Base-by-base conservation (phyloP, 2,329 filamentous ascomycete genomes). In the Aspergillus caelatus region DNA sequence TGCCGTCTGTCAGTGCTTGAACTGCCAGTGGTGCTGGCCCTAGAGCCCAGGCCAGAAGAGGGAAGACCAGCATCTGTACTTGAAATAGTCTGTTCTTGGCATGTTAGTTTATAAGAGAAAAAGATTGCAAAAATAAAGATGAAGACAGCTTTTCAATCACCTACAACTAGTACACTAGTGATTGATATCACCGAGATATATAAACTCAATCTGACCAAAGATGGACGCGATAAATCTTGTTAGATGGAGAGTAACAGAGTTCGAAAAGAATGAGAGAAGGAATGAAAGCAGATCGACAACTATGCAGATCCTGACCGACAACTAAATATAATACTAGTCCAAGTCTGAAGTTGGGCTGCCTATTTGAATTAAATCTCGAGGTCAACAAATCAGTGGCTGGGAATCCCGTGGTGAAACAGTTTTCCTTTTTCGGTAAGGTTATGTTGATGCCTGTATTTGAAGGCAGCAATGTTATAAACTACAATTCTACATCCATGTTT, bases 341-440 rank as follows among this genome's bases (percentile, higher is more conserved):
- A 48, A 1, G 21, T 28, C 23, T 23, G 43, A 30, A n/a, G 48
- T 52, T 52, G 48, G 28, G 48, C 11, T 52, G 28, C n/a, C 28
- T 4, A 2, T n/a, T 34, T 32, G 9, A 21, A 48, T 48, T 52
- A 21, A 32, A 52, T 30, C 48, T 30, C 14, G 16, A 21, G 16
- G 9, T 26, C 32, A 55, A 55, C 52, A 55, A 55, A 55, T 55
- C 52, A 55, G 52, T 55, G 52, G 52, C 52, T 55, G 52, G 52
- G 32, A 5, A 36, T 14, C 50, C 21, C 50, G 16, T 53, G 50
- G 10, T 21, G 32, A 34, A 34, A 54, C 52, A 36, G 28, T 55
- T 55, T 55, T 26, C 52, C 52, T 4, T 32, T 36, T 55, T 41
- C 12, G 52, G 52, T 26, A 39, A 39, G 52, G 10, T 19, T 14